Evolutionary conservation across 169 alveolate genomes (phyloP), one percentile per base, ranked within the genome.

Genomic region (Eimeria praecox): DNA sequence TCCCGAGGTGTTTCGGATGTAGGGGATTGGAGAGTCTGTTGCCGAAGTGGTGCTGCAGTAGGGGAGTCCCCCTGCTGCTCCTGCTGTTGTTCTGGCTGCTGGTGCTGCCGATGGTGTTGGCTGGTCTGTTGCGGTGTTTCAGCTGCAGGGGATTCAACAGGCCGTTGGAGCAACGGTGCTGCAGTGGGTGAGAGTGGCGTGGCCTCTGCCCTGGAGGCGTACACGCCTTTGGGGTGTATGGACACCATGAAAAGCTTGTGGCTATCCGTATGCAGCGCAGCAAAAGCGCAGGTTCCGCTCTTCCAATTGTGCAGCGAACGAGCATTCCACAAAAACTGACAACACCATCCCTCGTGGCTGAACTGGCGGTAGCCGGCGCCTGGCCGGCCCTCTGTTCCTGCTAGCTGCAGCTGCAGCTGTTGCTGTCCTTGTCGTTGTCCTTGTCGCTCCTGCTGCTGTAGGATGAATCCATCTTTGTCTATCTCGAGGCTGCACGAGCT

Each of bases 321-420:
- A 38, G 93, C 93, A 62, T 56, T 87, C 93, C 93, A 87, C 49
- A 87, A 24, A 62, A 87, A 87, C 64, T 87, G 93, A 33, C 93
- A 87, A 66, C 93, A 87, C 93, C 93, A 87, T 38, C 93, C 93
- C 93, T 87, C 93, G 49, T 87, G 93, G 42, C 93, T 71, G 62
- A 87, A 87, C 46, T 87, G 49, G 62, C 62, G 78, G 64, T 87
- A 87, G 16, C 93, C 93, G 35, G 93, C 18, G 46, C 91, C 73
- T 1, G 91, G 91, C 88, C 62, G 35, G 8, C 35, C 4, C 40
- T 42, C 88, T n/a, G n/a, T 22, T n/a, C 38, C 64, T 64, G 35
- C 24, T 46, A 78, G 88, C 42, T 75, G 56, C 62, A 75, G 56
- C 59, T 75, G 86, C 86, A 16, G 71, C 77, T 83, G 91, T 20